phyloP scores from a whole-genome alignment of 768 basidiomycete genomes.

The Hortiboletus flavorubellus region DNA sequence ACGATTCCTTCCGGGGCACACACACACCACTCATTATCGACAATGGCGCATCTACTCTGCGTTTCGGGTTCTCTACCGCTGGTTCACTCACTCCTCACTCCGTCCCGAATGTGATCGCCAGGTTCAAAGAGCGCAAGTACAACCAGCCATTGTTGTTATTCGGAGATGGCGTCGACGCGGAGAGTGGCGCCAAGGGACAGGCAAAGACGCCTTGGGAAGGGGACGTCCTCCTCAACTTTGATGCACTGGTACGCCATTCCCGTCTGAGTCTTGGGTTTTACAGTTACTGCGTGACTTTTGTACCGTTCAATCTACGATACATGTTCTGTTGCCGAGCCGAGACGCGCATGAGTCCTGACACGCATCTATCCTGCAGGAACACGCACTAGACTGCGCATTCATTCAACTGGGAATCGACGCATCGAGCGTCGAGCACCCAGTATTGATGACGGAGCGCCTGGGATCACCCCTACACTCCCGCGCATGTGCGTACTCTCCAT shows the following conservation, averaged over 20 bases:
- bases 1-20: slow-evolving; percentile 46
- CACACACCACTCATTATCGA: slow-evolving; percentile 78
- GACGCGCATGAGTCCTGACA: background rate
- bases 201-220: slow-evolving; percentile 89
- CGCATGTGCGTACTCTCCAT: slow-evolving; percentile 52
- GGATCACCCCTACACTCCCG: slow-evolving; percentile 88
- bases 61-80: slow-evolving; percentile 79
- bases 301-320: too few species aligned
- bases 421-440: slow-evolving; percentile 73
- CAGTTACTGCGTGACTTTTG: too few species aligned
- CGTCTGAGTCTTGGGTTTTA: background rate
- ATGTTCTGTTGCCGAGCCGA: background rate
- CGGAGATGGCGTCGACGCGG: slow-evolving; percentile 83
- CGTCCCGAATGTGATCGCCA: slow-evolving; percentile 71
- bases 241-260: slow-evolving; percentile 73
- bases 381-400: slow-evolving; percentile 90
- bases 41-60: slow-evolving; percentile 79
- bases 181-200: slow-evolving; percentile 78
- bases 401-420: slow-evolving; percentile 81
- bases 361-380: slow-evolving; percentile 62
- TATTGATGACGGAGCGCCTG: slow-evolving; percentile 91
- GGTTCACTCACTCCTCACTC: slow-evolving; percentile 44
- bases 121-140: slow-evolving; percentile 85
- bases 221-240: slow-evolving; percentile 87
- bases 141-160: slow-evolving; percentile 84